Percentiles rank a stretch among this genome's conserved stretches.
phyloP scores from a whole-genome alignment of 192 early-diverging fungal genomes.

The Coemansia sp. region DNA sequence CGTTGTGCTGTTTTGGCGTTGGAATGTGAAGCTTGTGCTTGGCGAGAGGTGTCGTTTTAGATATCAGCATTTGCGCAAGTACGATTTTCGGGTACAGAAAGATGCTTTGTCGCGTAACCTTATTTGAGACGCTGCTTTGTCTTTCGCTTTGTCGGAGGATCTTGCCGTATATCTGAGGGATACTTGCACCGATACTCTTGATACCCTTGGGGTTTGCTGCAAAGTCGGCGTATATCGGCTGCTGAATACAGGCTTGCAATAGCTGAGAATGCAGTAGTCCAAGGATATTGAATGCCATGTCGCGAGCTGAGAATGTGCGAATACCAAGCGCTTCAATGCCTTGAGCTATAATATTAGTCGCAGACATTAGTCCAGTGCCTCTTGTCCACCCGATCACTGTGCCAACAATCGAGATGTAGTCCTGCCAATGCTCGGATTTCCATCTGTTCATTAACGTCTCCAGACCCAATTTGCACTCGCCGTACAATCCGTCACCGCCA shows the following conservation, averaged over 20 bases:
- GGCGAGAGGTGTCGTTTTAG: slow-evolving; percentile 62
- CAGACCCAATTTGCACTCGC: too few relatives aligned
- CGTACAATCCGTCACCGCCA: too few relatives aligned
- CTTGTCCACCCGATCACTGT: too few relatives aligned
- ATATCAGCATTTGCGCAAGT: background rate
- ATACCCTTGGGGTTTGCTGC: slow-evolving; percentile 77
- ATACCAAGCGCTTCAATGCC: slow-evolving; percentile 81
- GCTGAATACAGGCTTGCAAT: slow-evolving; percentile 63
- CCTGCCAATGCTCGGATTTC: slow-evolving; percentile 85
- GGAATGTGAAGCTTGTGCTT: slow-evolving; percentile 91
- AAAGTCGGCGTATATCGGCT: slow-evolving; percentile 87
- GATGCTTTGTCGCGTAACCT: background rate
- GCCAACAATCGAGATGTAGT: slow-evolving; percentile 82
- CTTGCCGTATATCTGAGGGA: background rate
- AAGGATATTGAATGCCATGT: slow-evolving; percentile 93
- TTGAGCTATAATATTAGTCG: slow-evolving; percentile 81
- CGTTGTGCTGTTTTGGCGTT: slow-evolving; percentile 62
- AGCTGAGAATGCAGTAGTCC: slow-evolving; percentile 81
- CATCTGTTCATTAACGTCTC: slow-evolving; percentile 89
- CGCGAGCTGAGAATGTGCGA: slow-evolving; percentile 84
- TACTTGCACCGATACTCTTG: slow-evolving; percentile 30
- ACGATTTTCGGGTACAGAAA: background rate
- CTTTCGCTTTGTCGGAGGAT: slow-evolving; percentile 5
- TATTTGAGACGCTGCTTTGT: background rate
- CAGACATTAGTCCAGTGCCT: slow-evolving; percentile 89